phyloP scores from a whole-genome alignment of 2,329 filamentous ascomycete species.

The Claviceps monticola region DNA sequence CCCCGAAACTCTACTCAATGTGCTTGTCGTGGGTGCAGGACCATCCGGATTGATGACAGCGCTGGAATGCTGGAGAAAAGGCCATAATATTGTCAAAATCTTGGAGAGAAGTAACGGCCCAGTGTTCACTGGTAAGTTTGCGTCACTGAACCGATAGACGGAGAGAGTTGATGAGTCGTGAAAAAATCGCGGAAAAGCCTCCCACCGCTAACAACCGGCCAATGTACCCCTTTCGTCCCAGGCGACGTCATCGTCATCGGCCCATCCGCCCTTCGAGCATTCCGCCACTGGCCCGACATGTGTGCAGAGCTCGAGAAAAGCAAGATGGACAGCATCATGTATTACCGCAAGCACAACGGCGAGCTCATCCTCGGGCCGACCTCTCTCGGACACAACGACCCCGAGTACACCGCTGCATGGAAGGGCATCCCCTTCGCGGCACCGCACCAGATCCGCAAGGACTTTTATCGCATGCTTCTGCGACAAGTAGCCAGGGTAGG shows the following conservation, averaged over 20 bases:
- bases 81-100: slow-evolving; percentile 7
- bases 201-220: not conserved
- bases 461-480: slow-evolving; percentile 2
- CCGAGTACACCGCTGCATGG: not conserved
- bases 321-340: not conserved
- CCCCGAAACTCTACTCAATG: slow-evolving; percentile 3
- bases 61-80: slow-evolving; percentile 9
- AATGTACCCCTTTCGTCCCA: not conserved
- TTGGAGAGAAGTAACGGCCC: slow-evolving; percentile 5
- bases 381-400: not conserved
- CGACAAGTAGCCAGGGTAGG: slow-evolving; percentile 4
- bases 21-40: slow-evolving; percentile 8
- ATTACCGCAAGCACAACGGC: slow-evolving; percentile 1
- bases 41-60: slow-evolving; percentile 6
- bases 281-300: slow-evolving; percentile 7
- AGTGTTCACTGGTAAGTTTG: not conserved
- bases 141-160: not conserved
- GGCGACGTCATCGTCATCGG: slow-evolving; percentile 4
- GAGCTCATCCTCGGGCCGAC: slow-evolving; percentile 3
- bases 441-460: not conserved
- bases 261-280: slow-evolving; percentile 1
- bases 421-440: not conserved
- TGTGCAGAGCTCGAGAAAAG: not conserved
- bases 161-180: no score
- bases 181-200: no score